Evolutionary conservation across 169 alveolate species (phyloP), one percentile per base, ranked within the genome.

Genomic region (Plasmodium knowlesi): DNA sequence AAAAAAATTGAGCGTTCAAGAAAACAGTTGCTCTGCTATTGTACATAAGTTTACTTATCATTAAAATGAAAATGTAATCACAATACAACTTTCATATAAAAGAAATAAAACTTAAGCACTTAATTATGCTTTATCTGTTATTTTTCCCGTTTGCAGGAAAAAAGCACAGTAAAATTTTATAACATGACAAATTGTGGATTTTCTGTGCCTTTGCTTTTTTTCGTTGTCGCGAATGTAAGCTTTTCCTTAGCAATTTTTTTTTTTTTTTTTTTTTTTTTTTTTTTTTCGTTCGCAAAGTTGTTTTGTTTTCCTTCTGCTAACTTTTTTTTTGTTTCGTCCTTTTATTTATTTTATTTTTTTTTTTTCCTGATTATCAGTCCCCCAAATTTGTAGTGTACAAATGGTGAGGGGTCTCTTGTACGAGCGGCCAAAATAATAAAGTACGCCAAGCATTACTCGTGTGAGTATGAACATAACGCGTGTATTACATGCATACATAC

Each of bases 361-460:
- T 67, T 25, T 67, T 67, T 67, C 19, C n/a, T 67, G 76, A 28
- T 67, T 53, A 32, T 76, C 61, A 76, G 22, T 76, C 83, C 83
- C 4, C 43, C 43, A 74, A 74, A 5, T 74, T 14, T 74, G 37
- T 57, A 19, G 37, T 32, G 54, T 74, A 74, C 54, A 74, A 32
- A 19, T 6, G 9, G 28, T 34, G 30, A 32, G 54, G 14, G 34
- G 34, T 74, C 34, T 37, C 10, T 67, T 67, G 30, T 16, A 67
- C 14, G n/a, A 19, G 76, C 16, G n/a, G 41, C 37, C 1, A 67
- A 22, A 22, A 28, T 67, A 67, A 2, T 50, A 1, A 50, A 9
- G 22, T 74, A 74, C 25, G 46, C 43, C 43, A 32, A 74, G 34
- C 83, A 74, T 14, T 74, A 34, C 83, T 19, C 83, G 61, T 6